A percentile compares a stretch with the other conserved stretches of the same genome.
Evolutionary conservation across 2,329 filamentous ascomycete genomes (phyloP).

Genomic region (Teratosphaeria zuluensis): DNA sequence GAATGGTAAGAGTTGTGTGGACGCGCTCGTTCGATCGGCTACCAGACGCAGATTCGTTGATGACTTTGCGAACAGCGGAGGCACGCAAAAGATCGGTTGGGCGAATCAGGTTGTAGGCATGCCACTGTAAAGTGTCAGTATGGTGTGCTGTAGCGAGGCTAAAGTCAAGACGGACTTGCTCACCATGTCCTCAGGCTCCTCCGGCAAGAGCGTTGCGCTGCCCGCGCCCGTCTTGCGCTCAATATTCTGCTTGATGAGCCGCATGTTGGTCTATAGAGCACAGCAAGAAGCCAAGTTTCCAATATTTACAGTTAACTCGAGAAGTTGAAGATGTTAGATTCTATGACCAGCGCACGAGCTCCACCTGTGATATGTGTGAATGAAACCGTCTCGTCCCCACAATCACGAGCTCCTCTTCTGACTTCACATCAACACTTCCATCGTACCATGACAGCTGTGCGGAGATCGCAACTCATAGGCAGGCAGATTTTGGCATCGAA

Average conservation of each 20-base stretch:
- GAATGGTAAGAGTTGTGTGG: slow-evolving; percentile 54
- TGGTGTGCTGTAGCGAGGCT: background rate
- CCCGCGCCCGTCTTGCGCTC: slow-evolving; percentile 55
- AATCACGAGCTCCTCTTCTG: background rate
- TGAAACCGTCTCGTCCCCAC: background rate
- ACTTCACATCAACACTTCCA: background rate
- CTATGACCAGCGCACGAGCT: background rate
- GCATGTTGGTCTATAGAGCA: slow-evolving; percentile 40
- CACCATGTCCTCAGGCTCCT: slow-evolving; percentile 70
- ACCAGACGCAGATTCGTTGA: slow-evolving; percentile 51
- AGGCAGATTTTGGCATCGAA: slow-evolving; percentile 1
- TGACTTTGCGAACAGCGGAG: slow-evolving; percentile 56
- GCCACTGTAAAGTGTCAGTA: slow-evolving; percentile 46
- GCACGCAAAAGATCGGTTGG: slow-evolving; percentile 55
- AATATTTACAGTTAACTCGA: too few species aligned
- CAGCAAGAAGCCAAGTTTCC: background rate
- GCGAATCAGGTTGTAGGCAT: slow-evolving; percentile 64
- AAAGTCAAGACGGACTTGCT: slow-evolving; percentile 8
- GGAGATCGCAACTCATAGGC: background rate
- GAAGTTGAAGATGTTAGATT: too few species aligned
- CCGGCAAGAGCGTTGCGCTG: slow-evolving; percentile 55
- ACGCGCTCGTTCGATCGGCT: slow-evolving; percentile 51
- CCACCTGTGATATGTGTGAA: background rate
- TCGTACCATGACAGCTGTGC: background rate
- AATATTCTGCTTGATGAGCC: slow-evolving; percentile 57